Percentiles rank a stretch among this genome's conserved stretches.
These are phyloP conservation scores for Fusarium sp. DNA, from an alignment of 2,329 filamentous ascomycete genomes.

Conservation along the genomic window DNA sequence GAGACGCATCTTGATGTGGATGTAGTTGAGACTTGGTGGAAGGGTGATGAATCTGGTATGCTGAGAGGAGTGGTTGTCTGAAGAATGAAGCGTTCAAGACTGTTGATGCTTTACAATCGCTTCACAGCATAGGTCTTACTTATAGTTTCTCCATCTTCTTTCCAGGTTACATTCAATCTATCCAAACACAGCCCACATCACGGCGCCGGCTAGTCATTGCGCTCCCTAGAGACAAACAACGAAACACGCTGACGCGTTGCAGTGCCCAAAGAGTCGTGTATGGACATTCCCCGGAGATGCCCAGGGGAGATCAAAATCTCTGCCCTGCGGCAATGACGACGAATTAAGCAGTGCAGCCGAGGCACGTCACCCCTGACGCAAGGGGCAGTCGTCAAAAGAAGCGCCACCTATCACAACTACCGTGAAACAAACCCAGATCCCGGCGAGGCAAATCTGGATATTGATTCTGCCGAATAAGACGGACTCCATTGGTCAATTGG, in stretches of 20 bases:
- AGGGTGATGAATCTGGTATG: background rate
- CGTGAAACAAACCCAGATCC: slow-evolving; percentile 2
- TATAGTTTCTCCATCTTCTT: background rate
- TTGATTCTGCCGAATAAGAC: background rate
- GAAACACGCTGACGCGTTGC: background rate
- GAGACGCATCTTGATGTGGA: background rate
- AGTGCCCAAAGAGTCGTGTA: background rate
- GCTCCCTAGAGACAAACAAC: background rate
- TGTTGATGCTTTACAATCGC: background rate
- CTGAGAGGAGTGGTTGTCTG: background rate
- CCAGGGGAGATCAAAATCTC: slow-evolving; percentile 1
- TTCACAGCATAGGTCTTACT: background rate
- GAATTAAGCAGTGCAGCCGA: background rate
- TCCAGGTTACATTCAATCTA: background rate
- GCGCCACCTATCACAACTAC: background rate
- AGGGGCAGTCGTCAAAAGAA: background rate
- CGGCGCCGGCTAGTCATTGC: background rate
- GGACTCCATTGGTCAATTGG: background rate
- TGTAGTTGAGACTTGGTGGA: background rate
- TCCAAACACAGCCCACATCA: background rate
- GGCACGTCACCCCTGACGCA: background rate
- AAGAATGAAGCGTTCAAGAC: background rate
- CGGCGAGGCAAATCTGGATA: background rate
- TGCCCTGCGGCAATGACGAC: background rate
- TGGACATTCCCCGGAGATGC: background rate